Base-by-base conservation (phyloP, 371 early-diverging fungal genomes). In the Blakeslea trispora region DNA sequence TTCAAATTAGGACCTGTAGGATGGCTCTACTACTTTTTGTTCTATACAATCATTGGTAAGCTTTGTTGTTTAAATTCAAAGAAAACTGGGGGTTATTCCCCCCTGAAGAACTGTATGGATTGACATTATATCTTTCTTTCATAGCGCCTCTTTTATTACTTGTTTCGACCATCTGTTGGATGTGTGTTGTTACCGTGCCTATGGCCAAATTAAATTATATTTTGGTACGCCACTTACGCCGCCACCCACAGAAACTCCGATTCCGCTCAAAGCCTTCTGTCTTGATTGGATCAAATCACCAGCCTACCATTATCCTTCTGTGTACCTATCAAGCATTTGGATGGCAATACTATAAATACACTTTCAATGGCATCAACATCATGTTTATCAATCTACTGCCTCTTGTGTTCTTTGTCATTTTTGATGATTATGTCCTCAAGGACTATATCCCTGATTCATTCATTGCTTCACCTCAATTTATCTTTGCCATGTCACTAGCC, bases 341-440 rank as follows among this genome's bases (percentile, higher is more conserved):
- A 14, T 74, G 86, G 60, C 86, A 87, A 66, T 93, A 93, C 73
- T 91, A 90, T 83, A 92, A 92, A 74, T 96, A 94, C 72, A 97
- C 97, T 21, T 84, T 91, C 42, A 94, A 95, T 57, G 98, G 97
- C 18, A 89, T 95, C 79, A 98, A 97, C 75, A 94, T 98, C 53
- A 85, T 96, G 56, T 90, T 98, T 61, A 91, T 97, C 80, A 96
- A 98, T 73, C 69, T 96, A 68, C 70, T 95, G 31, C 83, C 89
- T 1, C 72, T 96, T 14, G 92, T 89, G 0, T 68, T 89, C 35
- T 91, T 91, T 66, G 84, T 85, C 5, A 84, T 96, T 19, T 65
- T 91, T 19, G 91, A 93, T 55, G 90, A 88, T 22, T 92, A 91
- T 72, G 68, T 91, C n/a, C 55, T 92, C 47, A 82, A 82, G n/a